These are phyloP conservation scores for Suhomyces prunicola DNA, from an alignment of 805 yeast genomes.

Conservation along the genomic window DNA sequence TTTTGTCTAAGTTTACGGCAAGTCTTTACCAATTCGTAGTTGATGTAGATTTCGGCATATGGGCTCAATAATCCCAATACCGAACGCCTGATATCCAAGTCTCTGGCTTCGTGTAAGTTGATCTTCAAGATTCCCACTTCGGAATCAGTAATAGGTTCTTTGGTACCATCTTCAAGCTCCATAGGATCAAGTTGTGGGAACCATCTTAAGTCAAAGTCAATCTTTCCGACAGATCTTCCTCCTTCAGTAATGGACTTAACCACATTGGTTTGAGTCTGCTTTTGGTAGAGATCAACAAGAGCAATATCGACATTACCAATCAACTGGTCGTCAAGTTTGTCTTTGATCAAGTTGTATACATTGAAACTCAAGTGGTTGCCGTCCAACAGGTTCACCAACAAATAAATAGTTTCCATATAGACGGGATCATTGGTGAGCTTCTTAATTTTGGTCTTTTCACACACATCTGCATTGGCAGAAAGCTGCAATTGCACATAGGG, in stretches of 20 bases:
- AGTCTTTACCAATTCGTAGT: constrained; percentile 51
- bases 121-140: constrained; percentile 74
- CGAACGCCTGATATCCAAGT: constrained; percentile 52
- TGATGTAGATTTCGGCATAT: constrained; percentile 62
- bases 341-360: constrained; percentile 51
- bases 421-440: constrained; percentile 54
- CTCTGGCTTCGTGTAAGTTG: constrained; percentile 56
- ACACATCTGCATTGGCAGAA: constrained; percentile 37
- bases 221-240: constrained; percentile 55
- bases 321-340: constrained; percentile 52
- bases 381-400: constrained; percentile 55
- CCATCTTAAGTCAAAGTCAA: constrained; percentile 56
- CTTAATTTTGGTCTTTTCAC: constrained; percentile 58
- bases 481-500: constrained; percentile 53
- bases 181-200: constrained; percentile 46
- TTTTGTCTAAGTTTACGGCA: constrained; percentile 63
- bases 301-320: constrained; percentile 50
- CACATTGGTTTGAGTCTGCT: constrained; percentile 41
- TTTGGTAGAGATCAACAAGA: constrained; percentile 58
- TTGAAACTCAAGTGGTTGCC: constrained; percentile 53
- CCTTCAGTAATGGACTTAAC: constrained; percentile 45
- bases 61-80: constrained; percentile 56
- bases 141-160: constrained; percentile 50
- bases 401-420: constrained; percentile 63
- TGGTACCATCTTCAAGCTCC: constrained; percentile 47